Evolutionary conservation across 192 early-diverging fungal species (phyloP).

Genomic region (Coemansia sp.): DNA sequence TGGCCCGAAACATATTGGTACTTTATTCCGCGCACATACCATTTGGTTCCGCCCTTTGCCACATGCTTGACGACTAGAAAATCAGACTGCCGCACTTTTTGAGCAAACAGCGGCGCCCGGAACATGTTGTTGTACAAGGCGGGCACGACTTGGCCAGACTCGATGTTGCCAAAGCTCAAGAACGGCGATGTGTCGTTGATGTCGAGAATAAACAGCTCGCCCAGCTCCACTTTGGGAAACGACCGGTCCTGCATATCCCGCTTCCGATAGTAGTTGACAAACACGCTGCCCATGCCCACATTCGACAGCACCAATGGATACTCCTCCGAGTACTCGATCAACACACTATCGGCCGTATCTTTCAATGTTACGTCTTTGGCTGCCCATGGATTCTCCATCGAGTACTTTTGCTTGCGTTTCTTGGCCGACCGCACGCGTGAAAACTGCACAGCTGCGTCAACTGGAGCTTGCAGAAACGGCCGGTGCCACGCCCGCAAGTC

Average conservation of each 20-base stretch:
- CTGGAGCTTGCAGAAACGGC: slow-evolving; percentile 68
- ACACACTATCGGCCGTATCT: slow-evolving; percentile 76
- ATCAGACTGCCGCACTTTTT: slow-evolving; percentile 69
- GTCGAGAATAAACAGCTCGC: slow-evolving; percentile 83
- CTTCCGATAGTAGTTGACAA: slow-evolving; percentile 97
- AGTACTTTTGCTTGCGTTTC: slow-evolving; percentile 69
- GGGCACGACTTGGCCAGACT: slow-evolving; percentile 85
- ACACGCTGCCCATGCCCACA: slow-evolving; percentile 90
- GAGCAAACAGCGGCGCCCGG: slow-evolving; percentile 87
- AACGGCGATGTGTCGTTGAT: slow-evolving; percentile 91
- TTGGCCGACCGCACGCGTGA: slow-evolving; percentile 71
- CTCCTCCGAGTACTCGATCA: slow-evolving; percentile 96
- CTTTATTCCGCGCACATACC: slow-evolving; percentile 82
- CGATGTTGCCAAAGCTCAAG: slow-evolving; percentile 90
- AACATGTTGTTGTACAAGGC: slow-evolving; percentile 93
- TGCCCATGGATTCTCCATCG: slow-evolving; percentile 70
- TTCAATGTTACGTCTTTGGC: slow-evolving; percentile 88
- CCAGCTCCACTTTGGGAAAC: slow-evolving; percentile 78
- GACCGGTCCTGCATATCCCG: slow-evolving; percentile 74
- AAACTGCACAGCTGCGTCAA: slow-evolving; percentile 65
- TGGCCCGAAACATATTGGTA: slow-evolving; percentile 87
- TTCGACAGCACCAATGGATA: slow-evolving; percentile 91
- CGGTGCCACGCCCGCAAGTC: slow-evolving; percentile 91
- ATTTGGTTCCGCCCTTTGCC: slow-evolving; percentile 77
- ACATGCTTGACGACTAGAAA: slow-evolving; percentile 83